Evolutionary conservation across 169 alveolate species (phyloP).

Genomic region (Perkinsus olseni): DNA sequence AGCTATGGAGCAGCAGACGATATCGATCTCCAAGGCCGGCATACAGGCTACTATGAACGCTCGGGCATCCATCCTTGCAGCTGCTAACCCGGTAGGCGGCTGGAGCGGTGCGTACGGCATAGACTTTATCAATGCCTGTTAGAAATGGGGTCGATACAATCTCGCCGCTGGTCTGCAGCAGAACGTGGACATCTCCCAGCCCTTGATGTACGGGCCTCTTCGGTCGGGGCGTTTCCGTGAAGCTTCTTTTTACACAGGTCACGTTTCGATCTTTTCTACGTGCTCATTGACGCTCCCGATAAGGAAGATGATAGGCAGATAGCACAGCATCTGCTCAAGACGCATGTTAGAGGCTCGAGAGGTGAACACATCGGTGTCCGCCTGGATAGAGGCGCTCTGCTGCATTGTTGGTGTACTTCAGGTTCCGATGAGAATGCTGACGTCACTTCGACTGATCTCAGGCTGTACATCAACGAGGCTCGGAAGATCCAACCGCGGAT

Average conservation of each 20-base stretch:
- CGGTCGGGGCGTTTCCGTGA: not conserved
- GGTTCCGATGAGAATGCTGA: not conserved
- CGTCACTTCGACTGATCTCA: conserved; percentile 67
- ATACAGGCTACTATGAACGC: conserved; percentile 95
- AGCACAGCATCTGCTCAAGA: conserved; percentile 49
- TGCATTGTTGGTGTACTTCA: not conserved
- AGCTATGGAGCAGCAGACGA: conserved; percentile 97
- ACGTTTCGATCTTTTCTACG: conserved; percentile 89
- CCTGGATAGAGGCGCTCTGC: too few species aligned
- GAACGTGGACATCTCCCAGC: conserved; percentile 89
- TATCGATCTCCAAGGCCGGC: conserved; percentile 95
- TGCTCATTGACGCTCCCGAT: conserved; percentile 82
- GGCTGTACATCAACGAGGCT: conserved; percentile 79
- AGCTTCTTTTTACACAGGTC: not conserved
- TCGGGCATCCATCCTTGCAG: conserved; percentile 94
- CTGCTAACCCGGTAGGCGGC: conserved; percentile 93
- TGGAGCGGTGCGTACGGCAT: conserved; percentile 83
- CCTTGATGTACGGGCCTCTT: conserved; percentile 68
- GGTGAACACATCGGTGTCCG: conserved; percentile 39
- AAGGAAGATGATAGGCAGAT: conserved; percentile 71
- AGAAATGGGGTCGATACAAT: not conserved
- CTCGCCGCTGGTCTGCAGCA: conserved; percentile 7
- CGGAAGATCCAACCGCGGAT: conserved; percentile 80
- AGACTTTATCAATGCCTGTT: conserved; percentile 46
- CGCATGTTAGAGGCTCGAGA: conserved; percentile 8